phyloP scores from a whole-genome alignment of 1,139 yeast species.

The Saccharomyces uvarum region DNA sequence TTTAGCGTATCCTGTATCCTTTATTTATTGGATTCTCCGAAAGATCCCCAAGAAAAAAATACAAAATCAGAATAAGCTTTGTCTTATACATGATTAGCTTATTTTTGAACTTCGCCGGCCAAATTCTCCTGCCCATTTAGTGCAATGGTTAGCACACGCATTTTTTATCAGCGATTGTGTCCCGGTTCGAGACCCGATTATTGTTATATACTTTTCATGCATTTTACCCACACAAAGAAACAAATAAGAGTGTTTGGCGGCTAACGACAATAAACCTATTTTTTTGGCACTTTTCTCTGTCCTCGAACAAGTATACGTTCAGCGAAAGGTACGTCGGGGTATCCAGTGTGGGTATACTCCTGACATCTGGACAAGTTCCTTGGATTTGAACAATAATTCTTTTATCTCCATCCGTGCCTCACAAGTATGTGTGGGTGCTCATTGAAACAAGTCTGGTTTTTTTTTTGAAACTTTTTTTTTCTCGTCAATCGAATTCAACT shows the following conservation, averaged over 20 bases:
- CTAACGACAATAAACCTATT: background rate
- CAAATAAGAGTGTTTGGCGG: background rate
- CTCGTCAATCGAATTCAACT: background rate
- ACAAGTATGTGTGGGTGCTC: background rate
- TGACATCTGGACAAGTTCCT: background rate
- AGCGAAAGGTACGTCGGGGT: background rate
- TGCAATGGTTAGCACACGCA: conserved; percentile 33
- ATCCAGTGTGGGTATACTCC: background rate
- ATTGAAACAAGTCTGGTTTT: background rate
- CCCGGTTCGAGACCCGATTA: conserved; percentile 34
- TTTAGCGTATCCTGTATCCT: background rate
- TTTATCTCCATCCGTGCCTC: background rate
- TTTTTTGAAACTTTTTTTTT: background rate
- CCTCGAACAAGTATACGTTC: background rate
- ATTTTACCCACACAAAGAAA: background rate
- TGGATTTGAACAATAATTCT: background rate
- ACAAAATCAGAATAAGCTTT: background rate
- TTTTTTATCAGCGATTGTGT: conserved; percentile 33
- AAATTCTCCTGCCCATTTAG: conserved; percentile 31
- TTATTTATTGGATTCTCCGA: background rate
- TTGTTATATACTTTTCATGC: background rate
- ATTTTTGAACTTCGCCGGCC: background rate
- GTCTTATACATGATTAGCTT: background rate
- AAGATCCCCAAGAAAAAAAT: background rate
- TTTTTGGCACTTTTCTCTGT: background rate